Evolutionary conservation across 768 basidiomycete genomes (phyloP).

Genomic region (Russula foetens): DNA sequence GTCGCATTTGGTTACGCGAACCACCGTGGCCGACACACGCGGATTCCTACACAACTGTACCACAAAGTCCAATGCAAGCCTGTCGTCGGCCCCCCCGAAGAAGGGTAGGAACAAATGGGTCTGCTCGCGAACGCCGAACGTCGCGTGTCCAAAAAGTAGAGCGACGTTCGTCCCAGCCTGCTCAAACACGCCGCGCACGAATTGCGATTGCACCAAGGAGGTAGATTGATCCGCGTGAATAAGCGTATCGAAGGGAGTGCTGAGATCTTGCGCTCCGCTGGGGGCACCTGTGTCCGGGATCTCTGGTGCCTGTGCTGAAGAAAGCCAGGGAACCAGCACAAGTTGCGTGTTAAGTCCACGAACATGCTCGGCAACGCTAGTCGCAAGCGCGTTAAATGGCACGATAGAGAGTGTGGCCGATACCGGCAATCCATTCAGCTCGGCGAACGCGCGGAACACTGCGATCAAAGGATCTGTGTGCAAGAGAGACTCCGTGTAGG

Average conservation of each 20-base stretch:
- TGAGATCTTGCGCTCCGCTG: constrained; percentile 10
- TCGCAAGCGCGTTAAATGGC: constrained; percentile 62
- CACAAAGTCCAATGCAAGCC: constrained; percentile 77
- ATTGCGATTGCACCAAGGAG: constrained; percentile 64
- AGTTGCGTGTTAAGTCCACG: constrained; percentile 52
- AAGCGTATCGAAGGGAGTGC: constrained; percentile 66
- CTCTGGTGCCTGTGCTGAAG: constrained; percentile 25
- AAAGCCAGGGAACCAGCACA: constrained; percentile 78
- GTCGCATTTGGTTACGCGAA: constrained; percentile 52
- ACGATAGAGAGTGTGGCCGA: constrained; percentile 65
- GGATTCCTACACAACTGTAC: constrained; percentile 73
- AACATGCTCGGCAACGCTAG: constrained; percentile 66
- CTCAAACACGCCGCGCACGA: constrained; percentile 74
- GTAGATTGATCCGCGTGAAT: constrained; percentile 43
- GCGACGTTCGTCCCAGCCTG: constrained; percentile 69
- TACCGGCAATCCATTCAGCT: constrained; percentile 59
- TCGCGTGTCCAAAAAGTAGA: constrained; percentile 66
- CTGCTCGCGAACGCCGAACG: constrained; percentile 31
- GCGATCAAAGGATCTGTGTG: constrained; percentile 64
- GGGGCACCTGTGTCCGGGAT: constrained; percentile 9
- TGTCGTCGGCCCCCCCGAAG: constrained; percentile 91
- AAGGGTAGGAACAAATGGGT: constrained; percentile 77
- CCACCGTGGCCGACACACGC: constrained; percentile 62
- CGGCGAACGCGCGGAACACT: constrained; percentile 71
- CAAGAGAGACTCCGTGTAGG: constrained; percentile 57